Conservation (phyloP, 305 asterid genomes). For the Withania somnifera region DNA sequence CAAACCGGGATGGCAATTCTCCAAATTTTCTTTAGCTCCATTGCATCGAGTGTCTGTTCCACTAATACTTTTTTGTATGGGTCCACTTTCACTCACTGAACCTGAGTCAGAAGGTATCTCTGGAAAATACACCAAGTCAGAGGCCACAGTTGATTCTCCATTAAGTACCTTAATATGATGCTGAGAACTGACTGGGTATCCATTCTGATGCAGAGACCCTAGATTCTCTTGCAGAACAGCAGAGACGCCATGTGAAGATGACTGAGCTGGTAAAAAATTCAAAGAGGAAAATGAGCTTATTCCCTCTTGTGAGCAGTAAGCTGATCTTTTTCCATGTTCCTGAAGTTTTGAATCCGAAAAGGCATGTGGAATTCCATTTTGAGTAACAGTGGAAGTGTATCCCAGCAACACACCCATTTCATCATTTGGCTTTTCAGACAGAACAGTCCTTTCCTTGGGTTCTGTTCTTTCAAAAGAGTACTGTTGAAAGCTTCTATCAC, state of each 20-base stretch:
- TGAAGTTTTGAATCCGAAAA: slow-evolving; percentile 67
- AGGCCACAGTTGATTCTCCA: slow-evolving; percentile 25
- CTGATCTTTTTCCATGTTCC: slow-evolving; percentile 43
- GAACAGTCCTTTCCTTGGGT: slow-evolving; percentile 16
- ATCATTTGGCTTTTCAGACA: slow-evolving; percentile 24
- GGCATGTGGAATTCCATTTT: slow-evolving; percentile 51
- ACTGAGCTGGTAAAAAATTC: slow-evolving; percentile 39
- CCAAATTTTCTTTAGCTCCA: not conserved
- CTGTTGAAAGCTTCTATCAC: slow-evolving; percentile 15
- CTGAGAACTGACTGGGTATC: slow-evolving; percentile 22
- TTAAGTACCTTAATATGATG: slow-evolving; percentile 23
- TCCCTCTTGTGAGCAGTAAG: slow-evolving; percentile 41
- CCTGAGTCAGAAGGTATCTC: slow-evolving; percentile 21
- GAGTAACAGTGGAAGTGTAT: slow-evolving; percentile 17
- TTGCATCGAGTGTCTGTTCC: not conserved
- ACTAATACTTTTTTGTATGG: slow-evolving; percentile 3
- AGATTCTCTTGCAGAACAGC: slow-evolving; percentile 37
- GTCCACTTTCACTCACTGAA: slow-evolving; percentile 14
- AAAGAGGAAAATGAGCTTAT: slow-evolving; percentile 33
- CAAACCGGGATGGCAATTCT: slow-evolving; percentile 15
- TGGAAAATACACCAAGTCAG: slow-evolving; percentile 18
- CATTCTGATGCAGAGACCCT: slow-evolving; percentile 25
- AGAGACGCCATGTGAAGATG: slow-evolving; percentile 19
- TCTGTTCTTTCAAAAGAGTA: slow-evolving; percentile 21
- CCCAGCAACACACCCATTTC: slow-evolving; percentile 24